These are phyloP conservation scores for Emmonsia crescens DNA, from an alignment of 2,329 filamentous ascomycete species.

Conservation along the genomic window DNA sequence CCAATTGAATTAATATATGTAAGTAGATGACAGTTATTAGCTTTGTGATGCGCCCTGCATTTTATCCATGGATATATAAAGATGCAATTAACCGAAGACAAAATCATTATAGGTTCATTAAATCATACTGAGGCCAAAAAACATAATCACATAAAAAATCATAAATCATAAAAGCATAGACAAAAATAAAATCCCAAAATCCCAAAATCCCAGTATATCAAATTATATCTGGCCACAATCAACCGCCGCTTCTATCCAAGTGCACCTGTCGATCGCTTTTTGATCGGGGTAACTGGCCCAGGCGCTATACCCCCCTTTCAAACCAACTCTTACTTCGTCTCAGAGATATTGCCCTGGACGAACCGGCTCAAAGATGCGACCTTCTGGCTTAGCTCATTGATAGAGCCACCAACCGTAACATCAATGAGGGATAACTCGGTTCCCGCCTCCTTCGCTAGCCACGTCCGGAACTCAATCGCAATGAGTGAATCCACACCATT, in stretches of 20 bases:
- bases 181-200: background rate
- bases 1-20: background rate
- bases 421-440: slow-evolving; percentile 15
- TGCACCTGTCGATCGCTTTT: background rate
- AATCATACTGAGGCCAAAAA: background rate
- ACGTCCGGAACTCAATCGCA: slow-evolving; percentile 23
- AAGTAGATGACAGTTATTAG: too few species aligned
- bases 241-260: background rate
- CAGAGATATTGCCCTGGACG: slow-evolving; percentile 7
- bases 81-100: background rate
- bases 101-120: background rate
- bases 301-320: background rate
- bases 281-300: background rate
- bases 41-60: too few species aligned
- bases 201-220: background rate
- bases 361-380: slow-evolving; percentile 14
- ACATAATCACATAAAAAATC: too few species aligned
- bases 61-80: too few species aligned
- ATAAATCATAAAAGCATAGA: background rate
- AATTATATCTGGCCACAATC: background rate
- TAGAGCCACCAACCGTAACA: slow-evolving; percentile 12
- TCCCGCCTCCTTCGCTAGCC: slow-evolving; percentile 20
- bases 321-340: background rate
- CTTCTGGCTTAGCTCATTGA: slow-evolving; percentile 13
- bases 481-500: slow-evolving; percentile 21